Conservation (phyloP, 139 green algal genomes). For the Raphidocelis subcapitata region DNA sequence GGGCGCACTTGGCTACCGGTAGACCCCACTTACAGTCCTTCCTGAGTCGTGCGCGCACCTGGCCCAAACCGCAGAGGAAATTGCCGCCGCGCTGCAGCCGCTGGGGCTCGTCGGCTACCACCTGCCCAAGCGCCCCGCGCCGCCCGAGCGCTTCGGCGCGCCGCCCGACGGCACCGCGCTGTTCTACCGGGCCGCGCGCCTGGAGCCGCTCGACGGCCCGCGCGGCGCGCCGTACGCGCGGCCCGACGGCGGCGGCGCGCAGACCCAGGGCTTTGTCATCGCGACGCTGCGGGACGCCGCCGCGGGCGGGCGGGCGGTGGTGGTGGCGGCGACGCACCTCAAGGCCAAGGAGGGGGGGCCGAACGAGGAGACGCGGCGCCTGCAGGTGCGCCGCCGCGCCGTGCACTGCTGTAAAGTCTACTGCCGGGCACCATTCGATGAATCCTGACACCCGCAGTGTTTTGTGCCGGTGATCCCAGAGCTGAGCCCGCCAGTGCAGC, state of each 20-base stretch:
- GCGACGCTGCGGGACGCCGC: conserved; percentile 30
- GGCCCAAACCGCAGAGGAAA: conserved; percentile 25
- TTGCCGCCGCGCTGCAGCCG: conserved; percentile 6
- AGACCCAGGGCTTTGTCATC: conserved; percentile 43
- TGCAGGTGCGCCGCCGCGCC: conserved; percentile 31
- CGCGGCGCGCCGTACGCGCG: neutral
- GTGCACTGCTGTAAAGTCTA: neutral
- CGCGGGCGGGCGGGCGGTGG: conserved; percentile 23
- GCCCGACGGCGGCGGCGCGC: neutral
- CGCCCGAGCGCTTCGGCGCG: conserved; percentile 37
- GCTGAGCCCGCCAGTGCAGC: too few relatives aligned
- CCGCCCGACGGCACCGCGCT: conserved; percentile 52
- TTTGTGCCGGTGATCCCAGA: neutral
- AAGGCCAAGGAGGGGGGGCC: conserved; percentile 65
- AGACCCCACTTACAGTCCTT: neutral
- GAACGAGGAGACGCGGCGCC: conserved; percentile 41
- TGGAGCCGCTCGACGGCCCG: conserved; percentile 18
- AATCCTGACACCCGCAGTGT: neutral
- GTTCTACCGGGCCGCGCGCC: conserved; percentile 45
- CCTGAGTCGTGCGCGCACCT: neutral
- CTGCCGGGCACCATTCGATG: neutral
- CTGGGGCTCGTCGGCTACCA: conserved; percentile 43
- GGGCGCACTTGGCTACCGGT: neutral
- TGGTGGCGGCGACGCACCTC: conserved; percentile 64
- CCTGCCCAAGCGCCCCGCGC: conserved; percentile 47